Conservation (phyloP, 179 eudicot species). For the Spinacia oleracea region DNA sequence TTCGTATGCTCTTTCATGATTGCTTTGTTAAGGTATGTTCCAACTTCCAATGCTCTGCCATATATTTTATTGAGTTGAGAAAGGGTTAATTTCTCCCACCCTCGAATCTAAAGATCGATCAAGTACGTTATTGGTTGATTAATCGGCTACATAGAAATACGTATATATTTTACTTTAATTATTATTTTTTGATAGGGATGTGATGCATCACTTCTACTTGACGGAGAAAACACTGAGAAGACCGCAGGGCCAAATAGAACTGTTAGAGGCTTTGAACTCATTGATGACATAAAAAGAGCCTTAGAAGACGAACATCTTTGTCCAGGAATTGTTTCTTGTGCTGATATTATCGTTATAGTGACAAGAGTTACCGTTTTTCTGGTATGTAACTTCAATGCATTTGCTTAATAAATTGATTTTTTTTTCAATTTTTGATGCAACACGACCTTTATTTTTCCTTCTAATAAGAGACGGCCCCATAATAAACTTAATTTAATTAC, state of each 20-base stretch:
- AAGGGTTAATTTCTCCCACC: too few species aligned
- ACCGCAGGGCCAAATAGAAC: constrained; percentile 15
- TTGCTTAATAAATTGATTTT: background rate
- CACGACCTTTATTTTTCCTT: background rate
- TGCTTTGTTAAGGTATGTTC: constrained; percentile 29
- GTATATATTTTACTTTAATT: background rate
- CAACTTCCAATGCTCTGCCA: too few species aligned
- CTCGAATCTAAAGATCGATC: too few species aligned
- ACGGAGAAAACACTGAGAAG: constrained; percentile 23
- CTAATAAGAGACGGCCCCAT: too few species aligned
- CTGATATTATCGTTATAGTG: constrained; percentile 28
- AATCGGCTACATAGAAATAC: too few species aligned
- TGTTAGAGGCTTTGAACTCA: constrained; percentile 22
- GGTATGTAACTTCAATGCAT: constrained; percentile 5
- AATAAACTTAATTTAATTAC: too few species aligned
- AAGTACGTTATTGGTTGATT: too few species aligned
- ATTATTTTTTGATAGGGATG: constrained; percentile 26
- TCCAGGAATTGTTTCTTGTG: constrained; percentile 38
- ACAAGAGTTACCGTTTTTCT: constrained; percentile 27
- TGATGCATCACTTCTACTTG: constrained; percentile 27
- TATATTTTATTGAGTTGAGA: too few species aligned
- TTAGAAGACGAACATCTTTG: constrained; percentile 14
- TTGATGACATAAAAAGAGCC: constrained; percentile 18
- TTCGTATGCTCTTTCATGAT: constrained; percentile 30
- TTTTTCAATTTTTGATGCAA: background rate